These are phyloP conservation scores for Blumeria hordei DNA, from an alignment of 2,329 filamentous ascomycete species.

Conservation along the genomic window DNA sequence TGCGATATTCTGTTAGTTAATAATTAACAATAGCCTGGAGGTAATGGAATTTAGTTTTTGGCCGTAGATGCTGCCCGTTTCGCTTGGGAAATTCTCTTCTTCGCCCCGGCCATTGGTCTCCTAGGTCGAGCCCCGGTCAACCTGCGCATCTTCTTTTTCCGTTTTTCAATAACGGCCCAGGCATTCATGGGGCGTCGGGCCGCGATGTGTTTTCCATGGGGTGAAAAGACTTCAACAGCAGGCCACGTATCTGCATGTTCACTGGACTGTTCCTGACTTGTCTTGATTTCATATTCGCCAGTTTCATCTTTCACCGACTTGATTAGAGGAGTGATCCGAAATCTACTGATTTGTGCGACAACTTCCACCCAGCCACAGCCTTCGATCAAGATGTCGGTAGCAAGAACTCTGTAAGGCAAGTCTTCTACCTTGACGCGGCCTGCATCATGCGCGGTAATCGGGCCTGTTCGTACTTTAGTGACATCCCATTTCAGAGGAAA, in stretches of 20 bases:
- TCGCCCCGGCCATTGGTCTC: too few relatives aligned
- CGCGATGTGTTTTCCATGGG: slow-evolving; percentile 59
- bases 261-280: slow-evolving; percentile 4
- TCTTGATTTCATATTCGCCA: slow-evolving; percentile 1
- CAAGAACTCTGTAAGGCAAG: slow-evolving; percentile 58
- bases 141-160: too few relatives aligned
- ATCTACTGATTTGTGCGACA: slow-evolving; percentile 51
- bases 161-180: slow-evolving; percentile 32
- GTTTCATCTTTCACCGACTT: background rate
- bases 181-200: slow-evolving; percentile 44
- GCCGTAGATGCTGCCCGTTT: too few relatives aligned
- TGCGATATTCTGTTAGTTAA: too few relatives aligned
- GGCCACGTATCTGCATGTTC: slow-evolving; percentile 26
- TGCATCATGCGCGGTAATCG: slow-evolving; percentile 38
- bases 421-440: slow-evolving; percentile 37
- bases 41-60: too few relatives aligned
- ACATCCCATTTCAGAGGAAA: slow-evolving; percentile 63
- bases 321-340: slow-evolving; percentile 15
- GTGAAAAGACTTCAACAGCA: slow-evolving; percentile 62
- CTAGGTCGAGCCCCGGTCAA: too few relatives aligned
- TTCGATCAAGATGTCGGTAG: slow-evolving; percentile 70
- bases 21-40: too few relatives aligned
- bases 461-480: slow-evolving; percentile 54
- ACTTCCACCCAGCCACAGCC: slow-evolving; percentile 88
- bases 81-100: too few relatives aligned